Evolutionary conservation across 768 basidiomycete species (phyloP).

Genomic region (Sporobolomyces phaffii): DNA sequence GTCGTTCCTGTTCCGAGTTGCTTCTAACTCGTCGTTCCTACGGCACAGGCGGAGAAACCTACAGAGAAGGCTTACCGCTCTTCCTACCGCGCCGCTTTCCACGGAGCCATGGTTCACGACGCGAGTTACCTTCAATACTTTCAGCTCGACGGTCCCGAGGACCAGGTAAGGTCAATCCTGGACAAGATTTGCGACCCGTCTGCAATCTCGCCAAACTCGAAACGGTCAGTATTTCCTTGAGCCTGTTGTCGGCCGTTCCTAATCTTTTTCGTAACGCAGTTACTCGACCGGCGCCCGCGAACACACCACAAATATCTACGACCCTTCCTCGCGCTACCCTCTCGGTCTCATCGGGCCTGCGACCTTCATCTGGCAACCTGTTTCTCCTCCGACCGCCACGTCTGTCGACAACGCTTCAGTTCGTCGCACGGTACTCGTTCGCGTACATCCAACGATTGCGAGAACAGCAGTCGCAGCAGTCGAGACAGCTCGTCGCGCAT

Average conservation of each 20-base stretch:
- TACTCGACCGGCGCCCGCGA: slow-evolving; percentile 62
- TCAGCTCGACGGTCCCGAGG: slow-evolving; percentile 27
- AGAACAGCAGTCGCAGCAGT: slow-evolving; percentile 17
- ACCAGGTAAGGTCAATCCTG: slow-evolving; percentile 3
- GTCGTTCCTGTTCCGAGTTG: neutral
- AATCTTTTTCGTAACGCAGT: slow-evolving; percentile 51
- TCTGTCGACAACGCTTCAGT: neutral
- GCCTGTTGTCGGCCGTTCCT: neutral
- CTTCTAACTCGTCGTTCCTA: neutral
- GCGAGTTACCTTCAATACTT: slow-evolving; percentile 65
- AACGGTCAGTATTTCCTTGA: slow-evolving; percentile 13
- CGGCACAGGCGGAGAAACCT: slow-evolving; percentile 64
- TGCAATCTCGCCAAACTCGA: neutral
- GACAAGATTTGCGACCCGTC: slow-evolving; percentile 26
- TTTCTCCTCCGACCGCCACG: neutral
- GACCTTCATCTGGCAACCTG: slow-evolving; percentile 67
- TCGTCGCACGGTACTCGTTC: slow-evolving; percentile 58
- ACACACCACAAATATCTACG: slow-evolving; percentile 64
- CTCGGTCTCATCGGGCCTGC: slow-evolving; percentile 63
- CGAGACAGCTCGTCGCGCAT: neutral
- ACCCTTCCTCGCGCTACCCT: slow-evolving; percentile 56
- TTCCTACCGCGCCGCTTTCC: slow-evolving; percentile 78
- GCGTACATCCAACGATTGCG: slow-evolving; percentile 65
- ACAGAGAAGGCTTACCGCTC: slow-evolving; percentile 89
- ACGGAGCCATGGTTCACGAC: slow-evolving; percentile 81